Evolutionary conservation across 179 eudicot genomes (phyloP).

Genomic region (Silene coronaria): DNA sequence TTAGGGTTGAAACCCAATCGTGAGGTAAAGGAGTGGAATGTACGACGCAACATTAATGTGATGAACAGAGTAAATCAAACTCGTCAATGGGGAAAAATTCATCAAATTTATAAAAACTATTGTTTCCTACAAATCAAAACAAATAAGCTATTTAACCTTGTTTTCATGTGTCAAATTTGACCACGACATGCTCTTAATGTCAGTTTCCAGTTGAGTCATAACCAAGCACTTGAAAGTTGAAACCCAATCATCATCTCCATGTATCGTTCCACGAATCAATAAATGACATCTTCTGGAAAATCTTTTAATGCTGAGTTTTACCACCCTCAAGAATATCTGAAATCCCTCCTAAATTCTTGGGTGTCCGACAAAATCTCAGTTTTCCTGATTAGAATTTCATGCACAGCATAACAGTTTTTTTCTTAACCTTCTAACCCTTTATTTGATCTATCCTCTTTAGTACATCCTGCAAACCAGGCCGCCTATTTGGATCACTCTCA

Average conservation of each 20-base stretch:
- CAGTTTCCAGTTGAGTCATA: neutral
- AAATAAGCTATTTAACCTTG: neutral
- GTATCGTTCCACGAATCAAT: neutral
- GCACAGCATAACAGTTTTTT: neutral
- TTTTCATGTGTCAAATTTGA: neutral
- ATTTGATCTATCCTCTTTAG: slow-evolving; percentile 49
- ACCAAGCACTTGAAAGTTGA: slow-evolving; percentile 1
- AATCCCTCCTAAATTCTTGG: neutral
- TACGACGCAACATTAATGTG: neutral
- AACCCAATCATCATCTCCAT: slow-evolving; percentile 1
- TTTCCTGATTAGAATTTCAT: neutral
- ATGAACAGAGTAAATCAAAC: neutral
- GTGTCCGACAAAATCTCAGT: slow-evolving; percentile 3
- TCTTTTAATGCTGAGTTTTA: neutral
- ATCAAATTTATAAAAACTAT: slow-evolving; percentile 11
- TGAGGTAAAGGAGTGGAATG: too few species aligned
- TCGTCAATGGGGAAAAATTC: neutral
- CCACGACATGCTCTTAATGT: slow-evolving; percentile 8
- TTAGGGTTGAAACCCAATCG: too few species aligned
- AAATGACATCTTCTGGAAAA: neutral
- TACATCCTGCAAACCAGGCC: slow-evolving; percentile 48
- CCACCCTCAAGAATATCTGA: slow-evolving; percentile 4
- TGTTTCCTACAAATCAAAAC: neutral
- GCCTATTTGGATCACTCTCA: slow-evolving; percentile 32
- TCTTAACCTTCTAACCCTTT: slow-evolving; percentile 14